These are phyloP conservation scores for Pseudocercospora pini-densiflorae DNA, from an alignment of 2,329 filamentous ascomycete species.

Conservation along the genomic window DNA sequence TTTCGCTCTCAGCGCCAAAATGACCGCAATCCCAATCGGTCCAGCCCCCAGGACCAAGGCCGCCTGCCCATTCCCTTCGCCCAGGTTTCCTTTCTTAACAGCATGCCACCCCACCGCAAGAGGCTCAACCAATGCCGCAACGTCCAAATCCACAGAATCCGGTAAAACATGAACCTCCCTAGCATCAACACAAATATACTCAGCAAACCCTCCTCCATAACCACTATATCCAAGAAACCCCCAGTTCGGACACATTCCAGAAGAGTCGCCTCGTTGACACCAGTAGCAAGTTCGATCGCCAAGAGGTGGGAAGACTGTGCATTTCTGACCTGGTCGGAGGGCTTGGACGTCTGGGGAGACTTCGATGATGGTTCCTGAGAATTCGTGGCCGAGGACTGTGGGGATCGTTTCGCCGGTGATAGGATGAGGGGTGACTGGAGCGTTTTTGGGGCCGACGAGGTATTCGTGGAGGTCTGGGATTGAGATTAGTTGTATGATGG, in stretches of 20 bases:
- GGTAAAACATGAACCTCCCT: slow-evolving; percentile 46
- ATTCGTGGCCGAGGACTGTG: slow-evolving; percentile 65
- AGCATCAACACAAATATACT: slow-evolving; percentile 54
- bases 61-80: neutral
- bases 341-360: slow-evolving; percentile 46
- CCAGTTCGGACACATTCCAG: slow-evolving; percentile 52
- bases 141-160: neutral
- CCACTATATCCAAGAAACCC: slow-evolving; percentile 48
- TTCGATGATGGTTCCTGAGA: slow-evolving; percentile 62
- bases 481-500: neutral
- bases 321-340: slow-evolving; percentile 58
- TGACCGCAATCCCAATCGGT: neutral
- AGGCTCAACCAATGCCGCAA: neutral
- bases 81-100: neutral
- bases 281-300: slow-evolving; percentile 54
- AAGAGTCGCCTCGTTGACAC: slow-evolving; percentile 51
- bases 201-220: slow-evolving; percentile 58
- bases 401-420: slow-evolving; percentile 60
- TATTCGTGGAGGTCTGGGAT: slow-evolving; percentile 12
- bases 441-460: slow-evolving; percentile 14
- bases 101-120: neutral
- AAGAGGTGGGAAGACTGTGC: slow-evolving; percentile 58
- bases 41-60: neutral
- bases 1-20: neutral
- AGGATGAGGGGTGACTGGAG: slow-evolving; percentile 55